Conservation (phyloP, 2,329 filamentous ascomycete species). For the Cucurbitaria berberidis region DNA sequence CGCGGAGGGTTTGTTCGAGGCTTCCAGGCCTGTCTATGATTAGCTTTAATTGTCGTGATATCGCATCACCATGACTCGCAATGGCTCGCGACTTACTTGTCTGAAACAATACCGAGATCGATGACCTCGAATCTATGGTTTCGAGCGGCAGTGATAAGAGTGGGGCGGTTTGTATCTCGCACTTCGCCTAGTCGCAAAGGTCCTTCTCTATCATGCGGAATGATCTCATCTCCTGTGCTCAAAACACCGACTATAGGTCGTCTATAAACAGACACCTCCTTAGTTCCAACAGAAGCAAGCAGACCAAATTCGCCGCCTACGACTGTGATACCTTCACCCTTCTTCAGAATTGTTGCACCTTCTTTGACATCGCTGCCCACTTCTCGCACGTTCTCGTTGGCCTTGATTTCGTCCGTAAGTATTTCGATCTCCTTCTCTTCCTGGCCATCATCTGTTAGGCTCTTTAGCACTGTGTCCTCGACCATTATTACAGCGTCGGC, state of each 20-base stretch:
- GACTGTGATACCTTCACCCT: conserved; percentile 82
- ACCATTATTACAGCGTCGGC: conserved; percentile 96
- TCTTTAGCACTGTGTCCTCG: conserved; percentile 83
- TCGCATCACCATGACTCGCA: not conserved
- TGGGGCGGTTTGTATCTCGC: conserved; percentile 89
- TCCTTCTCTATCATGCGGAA: conserved; percentile 70
- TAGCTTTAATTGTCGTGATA: not conserved
- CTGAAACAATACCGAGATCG: conserved; percentile 84
- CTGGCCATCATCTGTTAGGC: conserved; percentile 75
- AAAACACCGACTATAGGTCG: conserved; percentile 83
- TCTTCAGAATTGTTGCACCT: conserved; percentile 72
- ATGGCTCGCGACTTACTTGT: conserved; percentile 57
- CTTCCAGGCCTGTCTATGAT: conserved; percentile 62
- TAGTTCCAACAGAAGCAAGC: conserved; percentile 81
- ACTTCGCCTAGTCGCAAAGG: conserved; percentile 80
- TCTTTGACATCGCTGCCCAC: conserved; percentile 83
- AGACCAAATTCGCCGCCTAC: conserved; percentile 91
- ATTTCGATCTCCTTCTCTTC: conserved; percentile 93
- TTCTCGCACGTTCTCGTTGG: conserved; percentile 88
- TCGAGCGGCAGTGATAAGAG: conserved; percentile 76
- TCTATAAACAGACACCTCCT: conserved; percentile 72
- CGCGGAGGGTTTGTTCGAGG: conserved; percentile 78
- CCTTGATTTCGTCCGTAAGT: conserved; percentile 73
- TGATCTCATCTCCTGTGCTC: conserved; percentile 94
- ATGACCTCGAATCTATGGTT: conserved; percentile 79